phyloP scores from a whole-genome alignment of 2,329 filamentous ascomycete genomes.

The Fusarium tuaranense region DNA sequence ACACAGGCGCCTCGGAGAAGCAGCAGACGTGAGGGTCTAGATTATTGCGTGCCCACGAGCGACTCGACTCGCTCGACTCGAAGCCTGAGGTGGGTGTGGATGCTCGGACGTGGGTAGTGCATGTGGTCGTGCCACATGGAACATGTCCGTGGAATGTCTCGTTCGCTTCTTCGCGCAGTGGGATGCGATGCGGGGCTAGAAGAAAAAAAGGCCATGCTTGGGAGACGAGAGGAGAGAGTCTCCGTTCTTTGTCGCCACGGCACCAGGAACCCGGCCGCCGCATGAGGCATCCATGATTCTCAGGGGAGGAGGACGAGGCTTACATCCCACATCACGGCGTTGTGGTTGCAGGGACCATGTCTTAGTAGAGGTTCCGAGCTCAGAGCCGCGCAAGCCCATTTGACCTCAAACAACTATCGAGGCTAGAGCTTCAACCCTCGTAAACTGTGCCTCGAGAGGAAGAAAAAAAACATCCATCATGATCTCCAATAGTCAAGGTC shows the following conservation, averaged over 20 bases:
- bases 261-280: constrained; percentile 10
- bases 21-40: constrained; percentile 1
- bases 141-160: constrained; percentile 26
- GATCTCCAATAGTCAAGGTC: constrained; percentile 9
- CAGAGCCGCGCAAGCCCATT: neutral
- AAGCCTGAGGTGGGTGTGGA: constrained; percentile 13
- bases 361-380: neutral
- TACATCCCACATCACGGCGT: constrained; percentile 12
- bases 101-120: neutral
- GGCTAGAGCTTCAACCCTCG: neutral
- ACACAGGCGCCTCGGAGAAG: neutral
- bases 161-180: constrained; percentile 21
- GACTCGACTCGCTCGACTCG: neutral
- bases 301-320: constrained; percentile 17
- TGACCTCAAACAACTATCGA: neutral
- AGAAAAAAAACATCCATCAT: constrained; percentile 31
- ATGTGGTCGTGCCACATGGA: constrained; percentile 28
- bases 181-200: constrained; percentile 24
- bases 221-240: constrained; percentile 13
- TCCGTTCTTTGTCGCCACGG: constrained; percentile 16
- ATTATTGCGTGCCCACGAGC: constrained; percentile 13
- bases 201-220: constrained; percentile 27
- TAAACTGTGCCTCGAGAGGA: constrained; percentile 1
- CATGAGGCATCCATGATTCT: constrained; percentile 4
- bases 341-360: constrained; percentile 1